Conservation (phyloP, 495 filamentous ascomycete species). For the Hyaloscypha bicolor region DNA sequence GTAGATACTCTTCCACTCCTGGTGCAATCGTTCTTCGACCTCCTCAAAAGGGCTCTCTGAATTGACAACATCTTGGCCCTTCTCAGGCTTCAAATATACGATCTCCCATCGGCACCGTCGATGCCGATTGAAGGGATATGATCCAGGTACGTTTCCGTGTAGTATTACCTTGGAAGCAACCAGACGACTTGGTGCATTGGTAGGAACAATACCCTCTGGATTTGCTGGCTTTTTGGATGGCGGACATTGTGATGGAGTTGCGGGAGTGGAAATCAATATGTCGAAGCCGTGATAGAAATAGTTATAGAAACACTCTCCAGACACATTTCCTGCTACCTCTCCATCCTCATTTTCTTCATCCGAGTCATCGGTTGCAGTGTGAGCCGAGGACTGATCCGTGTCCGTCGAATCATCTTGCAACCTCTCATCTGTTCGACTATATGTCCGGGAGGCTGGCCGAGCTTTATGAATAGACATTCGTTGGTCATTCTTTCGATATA, state of each 20-base stretch:
- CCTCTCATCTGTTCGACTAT: constrained; percentile 46
- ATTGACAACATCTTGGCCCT: constrained; percentile 44
- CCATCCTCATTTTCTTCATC: constrained; percentile 65
- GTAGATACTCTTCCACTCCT: constrained; percentile 73
- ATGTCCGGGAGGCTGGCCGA: constrained; percentile 35
- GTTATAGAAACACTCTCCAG: constrained; percentile 89
- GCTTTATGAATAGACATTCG: constrained; percentile 85
- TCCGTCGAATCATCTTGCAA: constrained; percentile 65
- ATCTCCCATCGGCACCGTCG: constrained; percentile 88
- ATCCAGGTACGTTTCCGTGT: constrained; percentile 92
- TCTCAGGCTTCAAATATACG: constrained; percentile 46
- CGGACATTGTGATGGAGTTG: constrained; percentile 58
- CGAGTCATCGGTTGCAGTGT: constrained; percentile 76
- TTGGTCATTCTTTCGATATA: constrained; percentile 90
- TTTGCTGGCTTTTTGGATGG: constrained; percentile 48
- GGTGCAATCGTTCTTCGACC: constrained; percentile 64
- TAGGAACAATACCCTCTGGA: constrained; percentile 16
- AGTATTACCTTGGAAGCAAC: constrained; percentile 89
- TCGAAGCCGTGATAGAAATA: constrained; percentile 97
- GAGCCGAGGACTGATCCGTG: constrained; percentile 80
- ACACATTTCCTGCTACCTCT: constrained; percentile 43
- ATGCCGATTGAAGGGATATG: constrained; percentile 95
- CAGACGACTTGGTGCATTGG: constrained; percentile 54
- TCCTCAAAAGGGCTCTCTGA: constrained; percentile 80
- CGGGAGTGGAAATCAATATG: constrained; percentile 82